Evolutionary conservation across 768 basidiomycete species (phyloP), one percentile per base, ranked within the genome.

Genomic region (Auricularia sp.): DNA sequence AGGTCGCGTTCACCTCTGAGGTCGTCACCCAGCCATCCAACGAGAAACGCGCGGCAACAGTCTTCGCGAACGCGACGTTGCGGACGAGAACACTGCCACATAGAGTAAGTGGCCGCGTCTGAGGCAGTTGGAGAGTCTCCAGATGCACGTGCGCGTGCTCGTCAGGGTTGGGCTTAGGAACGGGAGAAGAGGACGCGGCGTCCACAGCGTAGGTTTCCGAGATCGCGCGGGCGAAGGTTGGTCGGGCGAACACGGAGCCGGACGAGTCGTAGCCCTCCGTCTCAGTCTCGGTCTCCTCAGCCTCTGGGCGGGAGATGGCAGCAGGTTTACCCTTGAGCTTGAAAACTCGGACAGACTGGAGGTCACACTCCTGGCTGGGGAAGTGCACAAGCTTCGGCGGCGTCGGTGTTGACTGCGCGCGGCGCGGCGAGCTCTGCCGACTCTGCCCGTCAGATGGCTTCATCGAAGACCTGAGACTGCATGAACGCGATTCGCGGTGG

Each of bases 21-120:
- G 92, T 95, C 56, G 96, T 99, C 74, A 93, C 92, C 96, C 96
- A 98, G 69, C 79, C 81, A 72, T 98, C 96, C 69, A 95, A 83
- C 1, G 96, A 97, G 75, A 97, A 98, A 35, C 96, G 85, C 29
- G 93, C 84, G 5, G 86, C 88, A 61, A 98, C 81, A 79, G 84
- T 84, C 77, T 98, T 98, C 70, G 88, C 80, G 76, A 85, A 98
- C 7, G 92, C 85, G 61, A 98, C 72, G 73, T 98, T 98, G 69
- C 86, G 82, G 64, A 96, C 90, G 59, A 86, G 84, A 53, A 93
- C 82, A 44, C 78, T 51, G 18, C 47, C 47, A 4, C 47, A 51
- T 5, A 51, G 47, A 10, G 47, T 51, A 6, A 51, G 47, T 6
- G 47, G 47, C 6, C 47, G 47, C 18, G 21, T 6, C 18, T 16